These are phyloP conservation scores for Mortierella alpina DNA, from an alignment of 192 early-diverging fungal genomes.

Conservation along the genomic window DNA sequence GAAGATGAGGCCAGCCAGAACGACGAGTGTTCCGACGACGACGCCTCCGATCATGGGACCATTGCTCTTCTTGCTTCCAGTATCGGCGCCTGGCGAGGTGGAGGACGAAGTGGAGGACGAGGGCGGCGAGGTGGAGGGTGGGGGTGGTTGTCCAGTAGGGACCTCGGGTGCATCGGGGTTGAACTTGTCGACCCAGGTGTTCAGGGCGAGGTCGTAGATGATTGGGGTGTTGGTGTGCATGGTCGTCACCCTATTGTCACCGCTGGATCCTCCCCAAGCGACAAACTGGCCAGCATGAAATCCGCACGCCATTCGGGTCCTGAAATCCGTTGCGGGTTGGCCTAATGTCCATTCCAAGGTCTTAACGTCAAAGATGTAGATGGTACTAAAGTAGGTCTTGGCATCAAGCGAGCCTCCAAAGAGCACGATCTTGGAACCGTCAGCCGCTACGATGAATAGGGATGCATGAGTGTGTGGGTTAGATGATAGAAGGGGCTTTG, in stretches of 20 bases:
- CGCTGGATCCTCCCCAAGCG: slow-evolving; percentile 35
- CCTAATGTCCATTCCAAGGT: slow-evolving; percentile 11
- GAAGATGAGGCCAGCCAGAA: not conserved
- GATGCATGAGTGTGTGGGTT: not conserved
- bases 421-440: slow-evolving; percentile 30
- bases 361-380: slow-evolving; percentile 31
- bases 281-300: slow-evolving; percentile 28
- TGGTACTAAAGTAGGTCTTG: slow-evolving; percentile 1
- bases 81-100: not conserved
- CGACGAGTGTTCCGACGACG: slow-evolving; percentile 5
- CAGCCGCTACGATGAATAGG: slow-evolving; percentile 10
- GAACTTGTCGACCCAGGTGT: slow-evolving; percentile 9
- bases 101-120: not conserved
- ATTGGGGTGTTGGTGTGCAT: slow-evolving; percentile 15
- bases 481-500: not conserved
- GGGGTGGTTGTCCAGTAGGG: not conserved
- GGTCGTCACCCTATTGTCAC: slow-evolving; percentile 9
- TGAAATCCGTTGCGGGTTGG: not conserved
- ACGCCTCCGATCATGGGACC: slow-evolving; percentile 13
- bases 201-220: slow-evolving; percentile 8
- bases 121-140: not conserved
- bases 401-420: slow-evolving; percentile 32
- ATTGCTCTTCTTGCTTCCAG: not conserved
- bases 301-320: slow-evolving; percentile 39
- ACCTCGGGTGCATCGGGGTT: not conserved